Evolutionary conservation across 2,329 filamentous ascomycete species (phyloP), one percentile per base, ranked within the genome.

Genomic region (Cadophora sp.): DNA sequence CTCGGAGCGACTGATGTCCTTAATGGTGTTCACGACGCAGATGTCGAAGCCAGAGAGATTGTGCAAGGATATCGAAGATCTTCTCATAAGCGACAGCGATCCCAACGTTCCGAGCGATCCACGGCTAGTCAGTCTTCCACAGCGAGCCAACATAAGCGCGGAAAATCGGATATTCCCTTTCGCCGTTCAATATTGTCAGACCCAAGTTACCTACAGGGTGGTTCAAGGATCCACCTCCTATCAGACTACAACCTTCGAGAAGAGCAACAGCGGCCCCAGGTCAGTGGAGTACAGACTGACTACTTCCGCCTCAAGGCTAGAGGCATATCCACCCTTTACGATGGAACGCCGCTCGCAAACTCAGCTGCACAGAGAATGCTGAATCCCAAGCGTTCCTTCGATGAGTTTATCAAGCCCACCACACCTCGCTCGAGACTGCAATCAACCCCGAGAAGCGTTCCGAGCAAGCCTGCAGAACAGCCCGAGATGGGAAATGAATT

Each of bases 271-370:
- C 70, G 72, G 24, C 69, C 66, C 27, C 74, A 75, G 60, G 55
- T 72, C 8, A 79, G 75, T 65, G 77, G 77, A 4, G 77, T 79
- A 6, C 70, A 77, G 46, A 78, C 77, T 3, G 77, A 79, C 65
- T 79, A 79, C 64, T 79, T 79, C 62, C 73, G 77, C 24, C 68
- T 79, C 16, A 79, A 79, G 70, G 77, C 77, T 12, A 72, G 77
- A 53, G 77, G 77, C 2, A 77, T 79, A 9, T 69, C 66, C 2
- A 79, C 76, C 31, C 69, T 78, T 22, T 73, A 72, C 14, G 67
- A 76, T 63, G 76, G 77, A 14, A 73, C 72, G 11, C 73, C 76
- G 48, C 67, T 78, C 48, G 77, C 77, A 24, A 74, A 46, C 31
- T 75, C 76, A 19, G 77, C 71, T 5, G 75, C 74, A 14, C 74